A percentile compares a stretch with the other conserved stretches of the same genome.
Conservation (phyloP, 2,329 filamentous ascomycete genomes). For the Epichloe bromicola region DNA sequence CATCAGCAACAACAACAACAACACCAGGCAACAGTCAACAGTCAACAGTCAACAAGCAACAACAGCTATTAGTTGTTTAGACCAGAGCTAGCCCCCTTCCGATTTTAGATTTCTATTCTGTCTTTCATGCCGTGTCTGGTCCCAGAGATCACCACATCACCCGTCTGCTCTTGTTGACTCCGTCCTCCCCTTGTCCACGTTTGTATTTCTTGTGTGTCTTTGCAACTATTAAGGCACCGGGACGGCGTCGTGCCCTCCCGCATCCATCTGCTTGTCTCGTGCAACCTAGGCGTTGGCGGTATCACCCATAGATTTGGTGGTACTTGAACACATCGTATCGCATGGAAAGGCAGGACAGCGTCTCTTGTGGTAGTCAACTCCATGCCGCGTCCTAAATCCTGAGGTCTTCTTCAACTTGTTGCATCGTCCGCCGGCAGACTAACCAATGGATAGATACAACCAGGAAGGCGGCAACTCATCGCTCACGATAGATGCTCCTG, state of each 20-base stretch:
- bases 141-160: not conserved
- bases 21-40: not conserved
- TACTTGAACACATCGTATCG: conserved; percentile 18
- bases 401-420: conserved; percentile 5
- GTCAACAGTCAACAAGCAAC: not conserved
- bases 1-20: not conserved
- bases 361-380: conserved; percentile 18
- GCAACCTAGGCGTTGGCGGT: conserved; percentile 32
- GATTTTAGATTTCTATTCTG: not conserved
- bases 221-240: conserved; percentile 4
- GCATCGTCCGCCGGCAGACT: conserved; percentile 6
- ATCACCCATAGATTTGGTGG: conserved; percentile 21
- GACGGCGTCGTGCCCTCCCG: conserved; percentile 4
- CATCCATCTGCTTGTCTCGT: conserved; percentile 18
- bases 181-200: not conserved
- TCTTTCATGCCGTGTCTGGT: not conserved
- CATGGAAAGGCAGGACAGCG: conserved; percentile 24
- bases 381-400: conserved; percentile 4
- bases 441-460: conserved; percentile 33
- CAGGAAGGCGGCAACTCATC: conserved; percentile 39
- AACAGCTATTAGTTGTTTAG: not conserved
- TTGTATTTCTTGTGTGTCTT: not conserved
- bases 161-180: not conserved
- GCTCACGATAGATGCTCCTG: conserved; percentile 40
- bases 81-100: not conserved